Percentiles rank a stretch among this genome's conserved stretches.
Evolutionary conservation across 2,329 filamentous ascomycete genomes (phyloP).

Genomic region (Penicillium sclerotiorum): DNA sequence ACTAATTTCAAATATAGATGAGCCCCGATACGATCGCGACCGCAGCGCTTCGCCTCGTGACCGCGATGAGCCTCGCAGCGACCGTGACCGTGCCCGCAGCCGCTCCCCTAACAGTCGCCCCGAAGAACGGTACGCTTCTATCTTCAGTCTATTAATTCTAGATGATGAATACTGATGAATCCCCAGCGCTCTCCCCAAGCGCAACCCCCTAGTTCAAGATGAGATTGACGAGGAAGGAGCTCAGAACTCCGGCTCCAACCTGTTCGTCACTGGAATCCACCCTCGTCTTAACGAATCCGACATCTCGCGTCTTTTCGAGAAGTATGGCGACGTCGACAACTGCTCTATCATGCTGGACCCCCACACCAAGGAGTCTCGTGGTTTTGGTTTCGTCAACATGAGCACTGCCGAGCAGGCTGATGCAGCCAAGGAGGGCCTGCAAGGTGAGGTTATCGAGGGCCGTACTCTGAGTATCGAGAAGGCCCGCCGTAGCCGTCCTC

Average conservation of each 20-base stretch:
- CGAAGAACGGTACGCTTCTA: constrained; percentile 52
- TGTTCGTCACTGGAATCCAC: constrained; percentile 98
- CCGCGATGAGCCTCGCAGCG: constrained; percentile 33
- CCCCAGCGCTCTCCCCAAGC: constrained; percentile 6
- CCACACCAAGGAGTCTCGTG: constrained; percentile 96
- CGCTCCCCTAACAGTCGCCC: constrained; percentile 64
- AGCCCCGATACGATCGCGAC: constrained; percentile 67
- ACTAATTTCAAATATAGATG: constrained; percentile 52
- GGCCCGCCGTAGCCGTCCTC: constrained; percentile 89
- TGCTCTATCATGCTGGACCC: constrained; percentile 99
- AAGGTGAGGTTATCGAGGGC: constrained; percentile 93
- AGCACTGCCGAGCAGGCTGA: constrained; percentile 91
- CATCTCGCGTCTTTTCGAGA: constrained; percentile 93
- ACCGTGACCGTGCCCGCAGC: constrained; percentile 62
- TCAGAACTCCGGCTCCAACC: constrained; percentile 91
- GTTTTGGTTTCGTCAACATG: constrained; percentile 99
- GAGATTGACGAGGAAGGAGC: constrained; percentile 69
- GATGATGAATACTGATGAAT: no score
- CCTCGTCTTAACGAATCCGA: constrained; percentile 87
- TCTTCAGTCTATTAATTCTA: not conserved
- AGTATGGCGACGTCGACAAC: constrained; percentile 98
- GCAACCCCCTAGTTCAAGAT: constrained; percentile 34
- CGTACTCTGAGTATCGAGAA: constrained; percentile 98
- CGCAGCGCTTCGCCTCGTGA: constrained; percentile 65
- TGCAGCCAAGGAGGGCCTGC: constrained; percentile 92